These are phyloP conservation scores for Russula virescens DNA, from an alignment of 768 basidiomycete species.

Conservation along the genomic window DNA sequence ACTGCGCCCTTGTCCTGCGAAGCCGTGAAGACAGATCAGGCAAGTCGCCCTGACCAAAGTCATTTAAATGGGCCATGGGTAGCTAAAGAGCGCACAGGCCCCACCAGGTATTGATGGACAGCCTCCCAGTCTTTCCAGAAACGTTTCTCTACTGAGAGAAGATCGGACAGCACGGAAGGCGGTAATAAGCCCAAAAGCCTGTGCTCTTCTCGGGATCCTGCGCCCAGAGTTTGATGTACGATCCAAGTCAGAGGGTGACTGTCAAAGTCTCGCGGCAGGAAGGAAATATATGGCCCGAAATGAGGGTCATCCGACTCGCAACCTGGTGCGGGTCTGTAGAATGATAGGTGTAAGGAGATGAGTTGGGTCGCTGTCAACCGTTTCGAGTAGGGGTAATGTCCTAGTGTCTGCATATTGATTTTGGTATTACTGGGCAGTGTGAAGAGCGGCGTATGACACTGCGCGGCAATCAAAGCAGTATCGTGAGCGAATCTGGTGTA, in stretches of 20 bases:
- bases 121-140: slow-evolving; percentile 57
- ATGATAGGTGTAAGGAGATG: slow-evolving; percentile 72
- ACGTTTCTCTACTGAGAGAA: slow-evolving; percentile 40
- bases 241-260: slow-evolving; percentile 82
- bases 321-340: slow-evolving; percentile 49
- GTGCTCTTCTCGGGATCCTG: slow-evolving; percentile 23
- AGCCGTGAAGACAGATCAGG: slow-evolving; percentile 7
- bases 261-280: slow-evolving; percentile 67
- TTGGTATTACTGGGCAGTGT: slow-evolving; percentile 63
- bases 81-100: slow-evolving; percentile 24
- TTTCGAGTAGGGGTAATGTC: slow-evolving; percentile 46
- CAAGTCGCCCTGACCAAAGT: slow-evolving; percentile 7
- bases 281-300: slow-evolving; percentile 74
- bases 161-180: slow-evolving; percentile 36
- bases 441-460: slow-evolving; percentile 42
- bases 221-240: slow-evolving; percentile 29
- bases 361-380: slow-evolving; percentile 62
- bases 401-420: slow-evolving; percentile 68
- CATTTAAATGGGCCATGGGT: not conserved
- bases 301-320: slow-evolving; percentile 44
- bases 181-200: slow-evolving; percentile 45
- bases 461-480: slow-evolving; percentile 1
- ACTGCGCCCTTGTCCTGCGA: not conserved
- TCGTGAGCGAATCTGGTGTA: not conserved
- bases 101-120: slow-evolving; percentile 48